Evolutionary conservation across 805 yeast species (phyloP).

Genomic region (Kuraishia floccosa): DNA sequence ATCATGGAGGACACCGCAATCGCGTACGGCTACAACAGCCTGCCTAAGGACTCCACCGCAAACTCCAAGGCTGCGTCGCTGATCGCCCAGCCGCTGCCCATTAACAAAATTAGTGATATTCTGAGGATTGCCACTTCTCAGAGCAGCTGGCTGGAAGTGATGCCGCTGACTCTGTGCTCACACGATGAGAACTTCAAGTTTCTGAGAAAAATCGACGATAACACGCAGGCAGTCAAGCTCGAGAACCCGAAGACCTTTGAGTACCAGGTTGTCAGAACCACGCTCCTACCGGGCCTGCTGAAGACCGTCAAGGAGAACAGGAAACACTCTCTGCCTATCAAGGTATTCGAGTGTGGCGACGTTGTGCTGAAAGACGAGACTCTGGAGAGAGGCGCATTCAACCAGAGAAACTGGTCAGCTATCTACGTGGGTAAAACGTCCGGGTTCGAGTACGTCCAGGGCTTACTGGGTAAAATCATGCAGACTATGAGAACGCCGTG

Average conservation of each 20-base stretch:
- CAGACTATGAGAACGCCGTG: conserved; percentile 88
- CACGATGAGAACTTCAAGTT: conserved; percentile 94
- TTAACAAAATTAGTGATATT: conserved; percentile 86
- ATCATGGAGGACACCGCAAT: conserved; percentile 98
- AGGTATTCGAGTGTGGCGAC: conserved; percentile 93
- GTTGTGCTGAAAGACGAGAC: conserved; percentile 74
- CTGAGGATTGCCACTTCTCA: conserved; percentile 85
- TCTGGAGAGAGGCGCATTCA: conserved; percentile 81
- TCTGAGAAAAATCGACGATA: conserved; percentile 64
- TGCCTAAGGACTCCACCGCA: conserved; percentile 69
- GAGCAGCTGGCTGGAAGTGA: conserved; percentile 91
- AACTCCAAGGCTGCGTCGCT: conserved; percentile 68
- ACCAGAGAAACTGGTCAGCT: conserved; percentile 93
- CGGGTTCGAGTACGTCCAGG: conserved; percentile 92
- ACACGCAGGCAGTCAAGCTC: conserved; percentile 71
- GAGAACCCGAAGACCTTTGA: conserved; percentile 96
- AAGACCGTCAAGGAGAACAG: conserved; percentile 95
- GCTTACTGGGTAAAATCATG: conserved; percentile 89
- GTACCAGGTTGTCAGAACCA: conserved; percentile 96
- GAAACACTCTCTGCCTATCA: conserved; percentile 89
- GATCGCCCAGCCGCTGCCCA: conserved; percentile 80
- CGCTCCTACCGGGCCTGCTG: conserved; percentile 86
- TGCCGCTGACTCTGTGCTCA: conserved; percentile 92
- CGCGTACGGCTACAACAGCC: conserved; percentile 88
- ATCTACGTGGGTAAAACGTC: conserved; percentile 90